phyloP scores from a whole-genome alignment of 164 flowering plant species.

The Magnolia kwangsiensis region DNA sequence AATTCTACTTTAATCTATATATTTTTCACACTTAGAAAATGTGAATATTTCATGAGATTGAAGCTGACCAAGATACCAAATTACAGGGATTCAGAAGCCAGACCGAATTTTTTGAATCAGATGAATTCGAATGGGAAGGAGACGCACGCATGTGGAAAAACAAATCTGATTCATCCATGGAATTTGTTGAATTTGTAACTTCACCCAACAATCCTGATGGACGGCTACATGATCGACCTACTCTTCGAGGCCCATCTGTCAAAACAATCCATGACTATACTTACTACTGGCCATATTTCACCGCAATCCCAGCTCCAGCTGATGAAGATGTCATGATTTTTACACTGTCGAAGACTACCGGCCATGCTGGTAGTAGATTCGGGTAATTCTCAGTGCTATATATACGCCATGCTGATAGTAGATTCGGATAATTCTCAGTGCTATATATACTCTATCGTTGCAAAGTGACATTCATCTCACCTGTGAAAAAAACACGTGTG shows the following conservation, averaged over 20 bases:
- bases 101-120: constrained; percentile 36
- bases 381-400: constrained; percentile 46
- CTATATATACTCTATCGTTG: too few species aligned
- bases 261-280: constrained; percentile 53
- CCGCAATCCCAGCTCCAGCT: constrained; percentile 55
- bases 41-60: too few species aligned
- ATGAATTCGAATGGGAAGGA: constrained; percentile 37
- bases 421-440: constrained; percentile 54
- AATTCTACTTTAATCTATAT: too few species aligned
- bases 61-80: too few species aligned
- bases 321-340: constrained; percentile 64
- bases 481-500: too few species aligned
- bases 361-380: constrained; percentile 74
- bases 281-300: constrained; percentile 79
- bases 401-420: constrained; percentile 74
- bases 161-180: constrained; percentile 8
- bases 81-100: constrained; percentile 36
- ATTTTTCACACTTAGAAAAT: too few species aligned
- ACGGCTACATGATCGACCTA: constrained; percentile 30
- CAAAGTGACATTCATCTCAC: too few species aligned
- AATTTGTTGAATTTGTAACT: constrained; percentile 59
- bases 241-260: constrained; percentile 36
- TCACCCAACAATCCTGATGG: constrained; percentile 87
- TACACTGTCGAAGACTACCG: constrained; percentile 67
- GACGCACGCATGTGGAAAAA: constrained; percentile 39